These are phyloP conservation scores for Cordia subcordata DNA, from an alignment of 257 asterid genomes.

Conservation along the genomic window DNA sequence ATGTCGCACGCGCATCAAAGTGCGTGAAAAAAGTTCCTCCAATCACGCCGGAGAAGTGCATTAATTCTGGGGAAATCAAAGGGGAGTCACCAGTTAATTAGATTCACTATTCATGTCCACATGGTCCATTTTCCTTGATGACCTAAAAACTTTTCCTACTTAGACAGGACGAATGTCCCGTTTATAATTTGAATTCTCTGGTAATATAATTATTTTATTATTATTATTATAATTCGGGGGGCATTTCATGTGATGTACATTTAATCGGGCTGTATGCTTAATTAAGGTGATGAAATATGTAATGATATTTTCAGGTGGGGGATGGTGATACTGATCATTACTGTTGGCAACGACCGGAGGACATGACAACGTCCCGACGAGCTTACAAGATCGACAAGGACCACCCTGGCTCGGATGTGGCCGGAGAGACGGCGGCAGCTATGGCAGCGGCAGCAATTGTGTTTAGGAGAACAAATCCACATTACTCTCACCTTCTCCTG, in stretches of 20 bases:
- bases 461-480: constrained; percentile 45
- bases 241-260: too few relatives aligned
- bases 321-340: constrained; percentile 78
- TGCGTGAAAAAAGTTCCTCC: constrained; percentile 19
- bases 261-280: too few relatives aligned
- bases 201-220: too few relatives aligned
- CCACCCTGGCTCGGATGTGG: constrained; percentile 71
- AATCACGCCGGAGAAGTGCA: constrained; percentile 38
- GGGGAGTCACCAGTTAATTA: background rate
- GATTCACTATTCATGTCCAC: constrained; percentile 2
- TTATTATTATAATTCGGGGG: too few relatives aligned
- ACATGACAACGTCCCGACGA: constrained; percentile 73
- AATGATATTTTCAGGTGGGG: constrained; percentile 42
- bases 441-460: constrained; percentile 84
- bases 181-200: background rate
- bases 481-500: constrained; percentile 54
- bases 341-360: constrained; percentile 90
- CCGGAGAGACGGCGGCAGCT: constrained; percentile 78
- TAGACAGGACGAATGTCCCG: too few relatives aligned
- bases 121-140: too few relatives aligned
- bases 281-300: background rate
- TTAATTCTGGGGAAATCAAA: background rate
- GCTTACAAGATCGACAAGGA: constrained; percentile 68
- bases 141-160: too few relatives aligned
- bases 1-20: constrained; percentile 7